A percentile compares a stretch with the other conserved stretches of the same genome.
These are phyloP conservation scores for Dictyostelium citrinum DNA, from an alignment of 78 protist species.

Conservation along the genomic window DNA sequence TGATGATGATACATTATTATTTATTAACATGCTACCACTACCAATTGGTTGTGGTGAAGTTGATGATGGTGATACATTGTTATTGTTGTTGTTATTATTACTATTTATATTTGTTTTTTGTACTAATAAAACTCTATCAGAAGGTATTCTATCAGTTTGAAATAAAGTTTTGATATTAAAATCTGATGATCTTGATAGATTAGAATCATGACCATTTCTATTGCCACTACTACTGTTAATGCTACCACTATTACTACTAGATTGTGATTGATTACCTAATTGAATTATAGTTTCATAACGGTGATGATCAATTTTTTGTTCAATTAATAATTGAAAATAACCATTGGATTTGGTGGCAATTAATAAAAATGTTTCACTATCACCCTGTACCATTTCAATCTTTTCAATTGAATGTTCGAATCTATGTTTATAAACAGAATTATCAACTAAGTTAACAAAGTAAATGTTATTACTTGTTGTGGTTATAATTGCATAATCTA, in stretches of 20 bases:
- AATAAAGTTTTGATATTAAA: slow-evolving; percentile 23
- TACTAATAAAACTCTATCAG: not conserved
- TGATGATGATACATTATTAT: not conserved
- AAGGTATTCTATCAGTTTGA: slow-evolving; percentile 19
- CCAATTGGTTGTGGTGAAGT: not conserved
- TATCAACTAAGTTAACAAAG: slow-evolving; percentile 19
- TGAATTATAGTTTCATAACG: slow-evolving; percentile 32
- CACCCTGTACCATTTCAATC: slow-evolving; percentile 20
- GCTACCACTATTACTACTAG: not conserved
- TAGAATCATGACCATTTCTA: not conserved
- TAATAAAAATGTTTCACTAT: slow-evolving; percentile 37
- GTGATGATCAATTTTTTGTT: slow-evolving; percentile 29
- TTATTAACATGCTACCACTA: not conserved
- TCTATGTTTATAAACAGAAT: not conserved
- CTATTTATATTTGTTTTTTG: slow-evolving; percentile 1
- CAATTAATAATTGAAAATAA: slow-evolving; percentile 49
- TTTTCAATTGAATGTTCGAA: slow-evolving; percentile 28
- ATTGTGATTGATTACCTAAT: not conserved
- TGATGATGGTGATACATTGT: not conserved
- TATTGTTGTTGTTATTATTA: not conserved
- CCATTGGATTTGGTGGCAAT: slow-evolving; percentile 40
- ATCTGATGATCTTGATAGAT: not conserved
- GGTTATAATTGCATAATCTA: slow-evolving; percentile 62
- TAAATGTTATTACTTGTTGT: slow-evolving; percentile 27
- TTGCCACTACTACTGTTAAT: not conserved